These are phyloP conservation scores for Tolypocladium paradoxum DNA, from an alignment of 2,329 filamentous ascomycete species.

Conservation along the genomic window DNA sequence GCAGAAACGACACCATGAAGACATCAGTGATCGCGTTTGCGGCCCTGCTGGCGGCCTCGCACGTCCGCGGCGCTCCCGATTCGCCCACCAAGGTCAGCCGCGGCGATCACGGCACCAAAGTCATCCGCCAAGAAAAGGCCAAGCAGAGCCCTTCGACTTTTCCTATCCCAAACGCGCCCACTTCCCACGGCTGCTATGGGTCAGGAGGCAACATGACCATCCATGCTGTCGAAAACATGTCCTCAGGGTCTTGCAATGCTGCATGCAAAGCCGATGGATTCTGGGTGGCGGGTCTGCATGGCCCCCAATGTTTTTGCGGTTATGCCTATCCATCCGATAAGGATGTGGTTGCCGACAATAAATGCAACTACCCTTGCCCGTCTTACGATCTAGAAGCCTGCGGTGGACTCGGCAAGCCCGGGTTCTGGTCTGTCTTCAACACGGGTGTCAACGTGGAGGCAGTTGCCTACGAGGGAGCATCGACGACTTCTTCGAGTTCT, in stretches of 20 bases:
- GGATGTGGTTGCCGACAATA: constrained; percentile 40
- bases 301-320: constrained; percentile 64
- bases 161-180: constrained; percentile 25
- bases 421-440: constrained; percentile 37
- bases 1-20: constrained; percentile 15
- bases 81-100: constrained; percentile 2
- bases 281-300: constrained; percentile 51
- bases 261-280: constrained; percentile 32
- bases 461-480: constrained; percentile 6
- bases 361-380: constrained; percentile 57
- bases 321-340: constrained; percentile 50
- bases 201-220: constrained; percentile 28
- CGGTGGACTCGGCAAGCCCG: constrained; percentile 21
- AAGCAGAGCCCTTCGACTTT: constrained; percentile 24
- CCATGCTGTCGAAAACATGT: constrained; percentile 12
- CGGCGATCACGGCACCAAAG: not conserved
- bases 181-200: constrained; percentile 41
- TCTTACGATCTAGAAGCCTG: constrained; percentile 55
- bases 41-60: constrained; percentile 17
- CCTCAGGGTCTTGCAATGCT: constrained; percentile 29
- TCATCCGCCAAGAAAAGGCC: constrained; percentile 1
- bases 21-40: constrained; percentile 15
- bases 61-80: constrained; percentile 11
- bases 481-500: constrained; percentile 15
- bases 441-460: constrained; percentile 33